phyloP scores from a whole-genome alignment of 176 grass and related monocot genomes.

The Ananas comosus region DNA sequence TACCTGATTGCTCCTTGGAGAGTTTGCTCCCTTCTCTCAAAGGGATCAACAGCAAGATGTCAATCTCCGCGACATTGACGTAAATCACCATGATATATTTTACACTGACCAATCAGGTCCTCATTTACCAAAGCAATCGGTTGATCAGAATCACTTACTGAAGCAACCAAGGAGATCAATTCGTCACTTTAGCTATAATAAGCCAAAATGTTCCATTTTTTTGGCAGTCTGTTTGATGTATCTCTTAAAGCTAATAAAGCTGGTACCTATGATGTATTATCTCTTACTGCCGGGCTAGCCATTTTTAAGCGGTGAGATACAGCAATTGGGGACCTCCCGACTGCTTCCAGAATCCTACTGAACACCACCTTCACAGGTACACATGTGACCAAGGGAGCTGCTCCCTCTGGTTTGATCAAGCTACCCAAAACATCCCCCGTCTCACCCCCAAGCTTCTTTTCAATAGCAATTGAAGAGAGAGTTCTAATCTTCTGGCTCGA shows the following conservation, averaged over 20 bases:
- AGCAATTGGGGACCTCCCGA: constrained; percentile 53
- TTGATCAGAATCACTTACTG: not conserved
- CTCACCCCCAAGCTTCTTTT: constrained; percentile 31
- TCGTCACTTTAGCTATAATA: not conserved
- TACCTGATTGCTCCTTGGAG: constrained; percentile 26
- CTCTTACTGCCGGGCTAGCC: constrained; percentile 39
- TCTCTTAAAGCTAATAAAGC: not conserved
- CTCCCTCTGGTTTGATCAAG: constrained; percentile 55
- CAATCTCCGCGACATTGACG: not conserved
- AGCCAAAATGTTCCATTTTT: not conserved
- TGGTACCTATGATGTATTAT: constrained; percentile 29
- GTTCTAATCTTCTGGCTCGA: constrained; percentile 66
- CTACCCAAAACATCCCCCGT: constrained; percentile 39
- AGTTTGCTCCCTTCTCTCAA: not conserved
- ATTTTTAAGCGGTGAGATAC: constrained; percentile 44
- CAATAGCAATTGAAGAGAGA: constrained; percentile 48
- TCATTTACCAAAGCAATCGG: not conserved
- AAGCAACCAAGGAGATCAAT: not conserved
- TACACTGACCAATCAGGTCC: not conserved
- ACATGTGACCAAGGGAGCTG: constrained; percentile 70
- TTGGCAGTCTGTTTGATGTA: not conserved
- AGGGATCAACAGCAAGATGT: not conserved
- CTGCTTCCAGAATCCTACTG: constrained; percentile 91
- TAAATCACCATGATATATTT: not conserved
- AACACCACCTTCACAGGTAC: constrained; percentile 86